phyloP scores from a whole-genome alignment of 371 early-diverging fungal genomes.

The Mucor indicus region DNA sequence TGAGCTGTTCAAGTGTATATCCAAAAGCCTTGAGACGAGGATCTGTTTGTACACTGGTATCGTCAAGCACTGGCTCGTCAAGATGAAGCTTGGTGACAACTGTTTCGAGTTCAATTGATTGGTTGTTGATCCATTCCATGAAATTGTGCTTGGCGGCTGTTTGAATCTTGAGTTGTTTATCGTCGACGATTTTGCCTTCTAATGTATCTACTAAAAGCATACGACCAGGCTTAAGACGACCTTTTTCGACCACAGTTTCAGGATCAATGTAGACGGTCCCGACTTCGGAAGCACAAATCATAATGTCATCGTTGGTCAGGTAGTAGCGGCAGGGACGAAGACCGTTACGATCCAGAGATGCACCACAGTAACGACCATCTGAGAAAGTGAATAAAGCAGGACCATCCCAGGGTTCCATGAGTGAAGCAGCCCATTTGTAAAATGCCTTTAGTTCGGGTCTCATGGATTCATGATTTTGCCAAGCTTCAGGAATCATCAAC shows the following conservation, averaged over 20 bases:
- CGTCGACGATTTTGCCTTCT: slow-evolving; percentile 88
- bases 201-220: slow-evolving; percentile 96
- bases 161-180: slow-evolving; percentile 78
- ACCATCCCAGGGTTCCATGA: slow-evolving; percentile 99
- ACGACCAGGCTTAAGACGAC: slow-evolving; percentile 92
- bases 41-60: slow-evolving; percentile 59
- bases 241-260: slow-evolving; percentile 79
- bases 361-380: slow-evolving; percentile 95
- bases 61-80: slow-evolving; percentile 30
- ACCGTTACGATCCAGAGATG: slow-evolving; percentile 94
- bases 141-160: slow-evolving; percentile 72
- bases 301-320: slow-evolving; percentile 83
- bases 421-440: slow-evolving; percentile 93
- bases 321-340: slow-evolving; percentile 96
- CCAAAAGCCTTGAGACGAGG: slow-evolving; percentile 86
- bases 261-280: slow-evolving; percentile 85
- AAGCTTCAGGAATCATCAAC: slow-evolving; percentile 98
- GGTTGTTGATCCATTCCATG: slow-evolving; percentile 77
- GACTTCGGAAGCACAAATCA: slow-evolving; percentile 98
- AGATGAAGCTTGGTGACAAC: slow-evolving; percentile 30
- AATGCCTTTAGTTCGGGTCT: slow-evolving; percentile 84
- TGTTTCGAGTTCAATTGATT: slow-evolving; percentile 69
- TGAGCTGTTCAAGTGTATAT: slow-evolving; percentile 91
- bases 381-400: slow-evolving; percentile 95
- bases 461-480: slow-evolving; percentile 88